Percentiles rank a stretch among this genome's conserved stretches.
Evolutionary conservation across 305 asterid species (phyloP).

Genomic region (Fraxinus sp.): DNA sequence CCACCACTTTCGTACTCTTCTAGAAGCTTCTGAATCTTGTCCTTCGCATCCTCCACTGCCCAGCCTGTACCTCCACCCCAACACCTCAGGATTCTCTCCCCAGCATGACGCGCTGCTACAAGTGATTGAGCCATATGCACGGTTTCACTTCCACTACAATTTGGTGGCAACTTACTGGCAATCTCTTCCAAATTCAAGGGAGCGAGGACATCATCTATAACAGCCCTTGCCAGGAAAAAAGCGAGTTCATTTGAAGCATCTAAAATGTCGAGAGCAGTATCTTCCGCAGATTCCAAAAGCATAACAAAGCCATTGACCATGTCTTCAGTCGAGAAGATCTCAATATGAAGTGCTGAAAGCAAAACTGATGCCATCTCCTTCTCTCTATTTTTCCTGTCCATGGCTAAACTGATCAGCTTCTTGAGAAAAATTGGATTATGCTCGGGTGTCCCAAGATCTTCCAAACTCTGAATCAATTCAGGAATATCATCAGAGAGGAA

Average conservation of each 20-base stretch:
- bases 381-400: constrained; percentile 92
- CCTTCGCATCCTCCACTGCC: constrained; percentile 99
- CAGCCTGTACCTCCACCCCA: constrained; percentile 99
- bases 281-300: constrained; percentile 90
- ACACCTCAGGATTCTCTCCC: constrained; percentile 95
- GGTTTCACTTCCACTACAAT: constrained; percentile 80
- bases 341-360: constrained; percentile 84
- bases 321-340: constrained; percentile 81
- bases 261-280: constrained; percentile 83
- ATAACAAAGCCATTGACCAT: constrained; percentile 75
- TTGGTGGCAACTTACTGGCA: constrained; percentile 51
- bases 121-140: constrained; percentile 70
- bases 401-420: constrained; percentile 78
- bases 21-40: constrained; percentile 87
- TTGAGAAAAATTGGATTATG: constrained; percentile 77
- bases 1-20: constrained; percentile 96
- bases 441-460: constrained; percentile 69
- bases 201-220: constrained; percentile 84
- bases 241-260: constrained; percentile 92
- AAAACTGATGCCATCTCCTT: constrained; percentile 95
- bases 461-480: constrained; percentile 75
- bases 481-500: constrained; percentile 89
- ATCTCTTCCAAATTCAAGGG: constrained; percentile 87
- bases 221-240: constrained; percentile 83
- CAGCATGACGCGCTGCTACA: constrained; percentile 91